A percentile compares a stretch with the other conserved stretches of the same genome.
Conservation (phyloP, 2,329 filamentous ascomycete genomes). For the Albifimbria verrucaria region DNA sequence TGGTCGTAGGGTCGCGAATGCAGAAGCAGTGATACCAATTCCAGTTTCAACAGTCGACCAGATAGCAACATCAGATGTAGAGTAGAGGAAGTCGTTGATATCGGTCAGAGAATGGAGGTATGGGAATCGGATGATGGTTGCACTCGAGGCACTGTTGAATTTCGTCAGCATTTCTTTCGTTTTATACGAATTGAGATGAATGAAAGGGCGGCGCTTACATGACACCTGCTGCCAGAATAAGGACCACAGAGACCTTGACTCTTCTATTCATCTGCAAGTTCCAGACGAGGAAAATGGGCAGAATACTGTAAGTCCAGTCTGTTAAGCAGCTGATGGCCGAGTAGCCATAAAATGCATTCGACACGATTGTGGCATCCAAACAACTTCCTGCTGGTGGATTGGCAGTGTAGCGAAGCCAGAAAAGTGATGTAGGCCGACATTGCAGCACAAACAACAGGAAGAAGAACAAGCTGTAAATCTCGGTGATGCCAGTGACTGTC, state of each 20-base stretch:
- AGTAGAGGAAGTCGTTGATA: constrained; percentile 39
- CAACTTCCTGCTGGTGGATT: constrained; percentile 28
- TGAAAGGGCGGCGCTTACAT: constrained; percentile 26
- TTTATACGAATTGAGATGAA: neutral
- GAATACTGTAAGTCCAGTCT: constrained; percentile 37
- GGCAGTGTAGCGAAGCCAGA: constrained; percentile 29
- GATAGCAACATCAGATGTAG: constrained; percentile 39
- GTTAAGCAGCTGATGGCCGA: constrained; percentile 34
- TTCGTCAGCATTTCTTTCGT: constrained; percentile 1
- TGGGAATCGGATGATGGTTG: constrained; percentile 40
- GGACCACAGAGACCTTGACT: constrained; percentile 33
- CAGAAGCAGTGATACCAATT: constrained; percentile 37
- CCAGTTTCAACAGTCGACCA: constrained; percentile 44
- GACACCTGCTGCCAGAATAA: constrained; percentile 28
- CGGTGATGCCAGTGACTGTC: constrained; percentile 22
- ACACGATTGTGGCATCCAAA: constrained; percentile 19
- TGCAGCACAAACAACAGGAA: constrained; percentile 37
- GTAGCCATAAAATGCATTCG: constrained; percentile 31
- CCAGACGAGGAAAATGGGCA: constrained; percentile 39
- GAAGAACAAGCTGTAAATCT: constrained; percentile 31
- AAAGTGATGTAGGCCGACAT: constrained; percentile 34
- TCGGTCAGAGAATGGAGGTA: constrained; percentile 34
- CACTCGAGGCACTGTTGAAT: constrained; percentile 31
- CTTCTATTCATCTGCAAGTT: constrained; percentile 35
- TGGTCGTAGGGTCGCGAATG: constrained; percentile 35